Evolutionary conservation across 2,329 filamentous ascomycete genomes (phyloP), one percentile per base, ranked within the genome.

Genomic region (Cladosporium sp.): DNA sequence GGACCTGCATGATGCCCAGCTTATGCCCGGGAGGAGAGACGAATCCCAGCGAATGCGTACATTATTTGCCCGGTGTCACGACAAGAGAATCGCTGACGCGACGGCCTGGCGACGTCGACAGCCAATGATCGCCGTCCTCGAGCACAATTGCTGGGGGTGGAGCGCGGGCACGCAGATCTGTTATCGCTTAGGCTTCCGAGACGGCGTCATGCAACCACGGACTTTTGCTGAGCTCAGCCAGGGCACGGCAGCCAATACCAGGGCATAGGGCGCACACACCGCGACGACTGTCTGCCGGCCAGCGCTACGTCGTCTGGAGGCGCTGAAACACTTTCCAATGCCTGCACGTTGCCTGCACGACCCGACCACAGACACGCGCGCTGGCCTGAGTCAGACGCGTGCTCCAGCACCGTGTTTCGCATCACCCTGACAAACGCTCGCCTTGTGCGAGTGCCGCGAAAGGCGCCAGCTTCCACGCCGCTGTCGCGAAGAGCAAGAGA

Each of bases 311-410:
- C 25, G 22, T n/a, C 12, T 30, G 54, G 30, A 47, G 20, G 54
- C 42, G 22, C 54, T 56, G 54, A 49, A 56, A 56, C 54, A 49
- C 34, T 30, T 17, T 25, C 30, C 42, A 22, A 42, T 20, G 52
- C 25, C 40, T 38, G 50, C 54, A 56, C 54, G 54, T 56, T 56
- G 54, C 54, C 54, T 38, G 54, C 42, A 56, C 54, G 42, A 56
- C 54, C 11, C 22, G 49, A 25, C 28, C 34, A 42, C 54, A 30
- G 42, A 45, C 28, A 17, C 39, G 52, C 30, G 28, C 39, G 52
- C 30, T n/a, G 47, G 54, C 42, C 54, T 49, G 54, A 56, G 30
- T 56, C 54, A 56, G 54, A 37, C 20, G 15, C 30, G 17, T 15
- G 22, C 15, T n/a, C 22, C 42, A 28, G 54, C 54, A 56, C 34